These are phyloP conservation scores for Xylariaceae sp. DNA, from an alignment of 2,329 filamentous ascomycete genomes.

Conservation along the genomic window DNA sequence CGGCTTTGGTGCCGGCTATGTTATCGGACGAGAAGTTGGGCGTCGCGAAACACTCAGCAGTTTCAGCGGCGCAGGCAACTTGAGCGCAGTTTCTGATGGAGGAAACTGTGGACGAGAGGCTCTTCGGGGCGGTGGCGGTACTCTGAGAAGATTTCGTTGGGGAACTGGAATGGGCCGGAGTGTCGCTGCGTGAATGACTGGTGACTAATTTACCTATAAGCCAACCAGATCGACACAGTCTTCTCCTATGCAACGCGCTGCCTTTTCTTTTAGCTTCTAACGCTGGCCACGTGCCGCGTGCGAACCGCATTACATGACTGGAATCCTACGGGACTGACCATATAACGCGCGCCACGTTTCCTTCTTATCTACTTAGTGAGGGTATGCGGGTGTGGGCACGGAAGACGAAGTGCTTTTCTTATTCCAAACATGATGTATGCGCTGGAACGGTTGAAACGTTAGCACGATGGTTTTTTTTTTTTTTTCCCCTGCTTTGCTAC, in stretches of 20 bases:
- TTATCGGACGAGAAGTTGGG: conserved; percentile 61
- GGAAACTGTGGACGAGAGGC: conserved; percentile 50
- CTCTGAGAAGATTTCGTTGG: conserved; percentile 51
- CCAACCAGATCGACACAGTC: neutral
- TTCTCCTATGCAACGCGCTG: neutral
- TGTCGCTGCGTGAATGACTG: conserved; percentile 39
- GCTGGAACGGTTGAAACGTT: neutral
- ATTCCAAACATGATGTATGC: neutral
- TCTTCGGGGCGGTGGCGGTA: conserved; percentile 45
- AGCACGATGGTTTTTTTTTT: no score
- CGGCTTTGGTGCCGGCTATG: conserved; percentile 63
- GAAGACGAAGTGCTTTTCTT: neutral
- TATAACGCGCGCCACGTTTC: neutral
- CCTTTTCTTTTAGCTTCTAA: neutral
- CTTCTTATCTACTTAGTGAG: no score
- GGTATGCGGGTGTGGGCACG: neutral
- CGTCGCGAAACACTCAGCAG: conserved; percentile 51
- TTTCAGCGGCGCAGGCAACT: conserved; percentile 39
- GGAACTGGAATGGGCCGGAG: conserved; percentile 45
- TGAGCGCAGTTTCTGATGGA: conserved; percentile 37
- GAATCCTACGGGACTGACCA: neutral
- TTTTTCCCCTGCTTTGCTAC: neutral
- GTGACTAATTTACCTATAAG: neutral
- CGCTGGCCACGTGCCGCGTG: neutral
- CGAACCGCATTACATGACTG: neutral